Percentiles rank a stretch among this genome's conserved stretches.
These are phyloP conservation scores for Ustilago shanxiensis DNA, from an alignment of 1,284 basidiomycete genomes.

Conservation along the genomic window DNA sequence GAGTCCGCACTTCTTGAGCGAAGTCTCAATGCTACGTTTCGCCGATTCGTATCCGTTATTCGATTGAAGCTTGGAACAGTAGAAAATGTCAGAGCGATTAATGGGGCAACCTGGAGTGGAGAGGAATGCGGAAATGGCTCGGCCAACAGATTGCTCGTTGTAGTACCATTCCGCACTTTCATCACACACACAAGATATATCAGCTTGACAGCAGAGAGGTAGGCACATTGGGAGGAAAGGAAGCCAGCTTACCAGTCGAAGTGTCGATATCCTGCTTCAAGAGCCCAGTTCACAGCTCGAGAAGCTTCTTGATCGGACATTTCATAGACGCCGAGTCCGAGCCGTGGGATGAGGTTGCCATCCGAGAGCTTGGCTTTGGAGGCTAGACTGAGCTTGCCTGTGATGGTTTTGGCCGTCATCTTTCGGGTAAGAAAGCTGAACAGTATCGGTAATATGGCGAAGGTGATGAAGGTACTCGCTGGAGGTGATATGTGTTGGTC, in stretches of 20 bases:
- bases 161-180: conserved; percentile 43
- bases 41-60: conserved; percentile 46
- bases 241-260: conserved; percentile 38
- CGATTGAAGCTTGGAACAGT: conserved; percentile 33
- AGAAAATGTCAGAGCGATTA: conserved; percentile 26
- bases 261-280: conserved; percentile 36
- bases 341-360: conserved; percentile 24
- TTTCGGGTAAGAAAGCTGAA: neutral
- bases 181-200: no score
- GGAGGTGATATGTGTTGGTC: no score
- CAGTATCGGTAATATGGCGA: neutral
- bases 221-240: neutral
- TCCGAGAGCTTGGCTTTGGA: conserved; percentile 26
- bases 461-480: neutral
- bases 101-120: conserved; percentile 10
- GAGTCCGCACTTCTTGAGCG: conserved; percentile 32
- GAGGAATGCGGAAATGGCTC: conserved; percentile 21
- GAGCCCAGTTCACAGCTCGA: conserved; percentile 36
- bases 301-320: conserved; percentile 32
- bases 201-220: neutral
- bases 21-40: conserved; percentile 33
- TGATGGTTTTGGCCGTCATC: conserved; percentile 8
- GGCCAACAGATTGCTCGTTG: conserved; percentile 29
- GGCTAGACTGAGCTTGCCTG: conserved; percentile 12
- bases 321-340: conserved; percentile 35